A percentile compares a stretch with the other conserved stretches of the same genome.
Conservation (phyloP, 306 rosid species). For the Trichosanthes truncata region DNA sequence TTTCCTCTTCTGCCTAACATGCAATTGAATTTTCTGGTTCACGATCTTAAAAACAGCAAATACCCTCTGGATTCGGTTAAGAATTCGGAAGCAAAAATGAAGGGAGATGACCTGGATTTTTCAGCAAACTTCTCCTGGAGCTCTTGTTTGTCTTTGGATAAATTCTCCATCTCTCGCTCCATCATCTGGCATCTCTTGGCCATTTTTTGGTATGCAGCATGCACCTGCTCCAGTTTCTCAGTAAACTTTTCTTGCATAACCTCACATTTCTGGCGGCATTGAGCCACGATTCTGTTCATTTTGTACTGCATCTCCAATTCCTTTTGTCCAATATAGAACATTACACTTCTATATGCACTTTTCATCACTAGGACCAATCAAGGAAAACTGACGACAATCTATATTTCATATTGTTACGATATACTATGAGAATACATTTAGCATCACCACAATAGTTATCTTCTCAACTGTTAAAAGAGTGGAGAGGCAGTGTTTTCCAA, state of each 20-base stretch:
- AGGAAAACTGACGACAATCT: constrained; percentile 20
- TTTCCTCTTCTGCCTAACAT: constrained; percentile 94
- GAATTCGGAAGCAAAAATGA: neutral
- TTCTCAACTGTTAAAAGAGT: neutral
- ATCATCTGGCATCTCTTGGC: constrained; percentile 80
- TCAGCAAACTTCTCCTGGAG: constrained; percentile 97
- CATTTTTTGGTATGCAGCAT: constrained; percentile 85
- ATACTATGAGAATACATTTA: neutral
- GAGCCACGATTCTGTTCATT: constrained; percentile 72
- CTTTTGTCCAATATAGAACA: constrained; percentile 87
- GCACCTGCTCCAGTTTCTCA: constrained; percentile 85
- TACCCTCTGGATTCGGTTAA: neutral
- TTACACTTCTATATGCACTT: constrained; percentile 86
- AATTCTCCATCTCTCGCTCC: constrained; percentile 82
- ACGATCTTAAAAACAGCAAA: constrained; percentile 12
- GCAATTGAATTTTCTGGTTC: constrained; percentile 8
- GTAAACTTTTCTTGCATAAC: constrained; percentile 82
- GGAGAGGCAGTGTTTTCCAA: neutral
- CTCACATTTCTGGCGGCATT: constrained; percentile 93
- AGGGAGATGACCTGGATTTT: constrained; percentile 60
- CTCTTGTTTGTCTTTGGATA: constrained; percentile 95
- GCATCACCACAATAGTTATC: neutral
- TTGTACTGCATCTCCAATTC: constrained; percentile 90
- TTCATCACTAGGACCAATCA: constrained; percentile 69
- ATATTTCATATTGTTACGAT: neutral